These are phyloP conservation scores for Rhynchosporium graminicola DNA, from an alignment of 2,329 filamentous ascomycete genomes.

Conservation along the genomic window DNA sequence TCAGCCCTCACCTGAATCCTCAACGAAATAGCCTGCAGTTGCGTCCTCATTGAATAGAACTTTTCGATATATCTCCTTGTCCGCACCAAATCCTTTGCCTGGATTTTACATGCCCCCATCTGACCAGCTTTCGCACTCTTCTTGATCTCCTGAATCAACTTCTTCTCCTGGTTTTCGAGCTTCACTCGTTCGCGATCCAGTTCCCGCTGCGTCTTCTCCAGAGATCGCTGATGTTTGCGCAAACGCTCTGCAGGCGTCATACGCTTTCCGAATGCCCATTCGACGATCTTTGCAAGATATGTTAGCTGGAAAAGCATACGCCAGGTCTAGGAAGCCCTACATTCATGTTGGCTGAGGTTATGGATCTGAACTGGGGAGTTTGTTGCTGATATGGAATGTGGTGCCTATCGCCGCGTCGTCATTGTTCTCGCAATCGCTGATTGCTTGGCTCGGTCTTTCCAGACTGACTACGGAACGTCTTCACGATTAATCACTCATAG, in stretches of 20 bases:
- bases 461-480: slow-evolving; percentile 5
- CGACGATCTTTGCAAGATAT: slow-evolving; percentile 69
- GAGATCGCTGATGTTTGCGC: slow-evolving; percentile 90
- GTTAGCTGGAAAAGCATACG: slow-evolving; percentile 9
- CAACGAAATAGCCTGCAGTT: slow-evolving; percentile 92
- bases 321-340: slow-evolving; percentile 43
- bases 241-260: slow-evolving; percentile 94
- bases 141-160: slow-evolving; percentile 92
- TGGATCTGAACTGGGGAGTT: slow-evolving; percentile 1
- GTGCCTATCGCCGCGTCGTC: slow-evolving; percentile 27
- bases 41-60: slow-evolving; percentile 97
- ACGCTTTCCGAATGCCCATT: slow-evolving; percentile 99
- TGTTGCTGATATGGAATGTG: slow-evolving; percentile 8
- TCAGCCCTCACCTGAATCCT: slow-evolving; percentile 73
- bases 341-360: slow-evolving; percentile 49
- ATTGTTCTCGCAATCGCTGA: slow-evolving; percentile 16
- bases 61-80: slow-evolving; percentile 96
- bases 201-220: slow-evolving; percentile 96
- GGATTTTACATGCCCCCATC: slow-evolving; percentile 97
- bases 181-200: slow-evolving; percentile 93
- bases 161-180: slow-evolving; percentile 98
- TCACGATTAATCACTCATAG: slow-evolving; percentile 2
- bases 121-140: slow-evolving; percentile 97
- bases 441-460: slow-evolving; percentile 5
- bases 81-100: slow-evolving; percentile 93